Base-by-base conservation (phyloP, 2,329 filamentous ascomycete species). In the Xylaria hypoxylon region DNA sequence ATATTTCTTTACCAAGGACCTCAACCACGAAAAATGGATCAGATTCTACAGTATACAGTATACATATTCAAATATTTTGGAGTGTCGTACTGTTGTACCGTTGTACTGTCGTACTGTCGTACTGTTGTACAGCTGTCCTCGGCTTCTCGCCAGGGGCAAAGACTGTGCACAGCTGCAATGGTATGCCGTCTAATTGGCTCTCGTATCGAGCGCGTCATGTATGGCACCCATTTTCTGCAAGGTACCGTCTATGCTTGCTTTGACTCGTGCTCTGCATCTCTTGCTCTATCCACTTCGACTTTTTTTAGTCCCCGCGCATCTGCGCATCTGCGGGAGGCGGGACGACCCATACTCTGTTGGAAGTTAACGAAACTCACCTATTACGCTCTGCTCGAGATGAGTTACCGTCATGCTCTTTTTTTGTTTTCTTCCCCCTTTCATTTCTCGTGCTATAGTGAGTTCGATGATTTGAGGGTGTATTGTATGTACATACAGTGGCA, bases 181-280 rank as follows among this genome's bases (percentile, higher is more conserved):
- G 65, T 50, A 65, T 55, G 53, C 47, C n/a, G 8, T 35, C n/a
- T 62, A 50, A 53, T 68, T 60, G 62, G 59, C 55, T 53, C 47
- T 45, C 15, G 51, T 35, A 10, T 53, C 5, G 50, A 47, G 60
- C 52, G 56, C 56, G 44, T 62, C 67, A 52, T 68, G 65, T 66
- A 62, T 66, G 63, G 28, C 52, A 53, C 62, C 68, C 31, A 59
- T 42, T 59, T 59, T 22, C 67, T 71, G 69, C 69, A 71, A 71
- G 69, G 69, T 69, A 69, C 69, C 67, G 62, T 45, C 31, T 55
- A 52, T 28, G 35, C 55, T 65, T 47, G 22, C 13, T 53, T 38
- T 40, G 17, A 48, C 50, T 55, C 35, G 55, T 57, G 19, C 59
- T 59, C 44, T 47, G 33, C 55, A 40, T 56, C 38, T 56, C 24